Evolutionary conservation across 345 rosid genomes (phyloP), one percentile per base, ranked within the genome.

Genomic region (Camelina laxa): DNA sequence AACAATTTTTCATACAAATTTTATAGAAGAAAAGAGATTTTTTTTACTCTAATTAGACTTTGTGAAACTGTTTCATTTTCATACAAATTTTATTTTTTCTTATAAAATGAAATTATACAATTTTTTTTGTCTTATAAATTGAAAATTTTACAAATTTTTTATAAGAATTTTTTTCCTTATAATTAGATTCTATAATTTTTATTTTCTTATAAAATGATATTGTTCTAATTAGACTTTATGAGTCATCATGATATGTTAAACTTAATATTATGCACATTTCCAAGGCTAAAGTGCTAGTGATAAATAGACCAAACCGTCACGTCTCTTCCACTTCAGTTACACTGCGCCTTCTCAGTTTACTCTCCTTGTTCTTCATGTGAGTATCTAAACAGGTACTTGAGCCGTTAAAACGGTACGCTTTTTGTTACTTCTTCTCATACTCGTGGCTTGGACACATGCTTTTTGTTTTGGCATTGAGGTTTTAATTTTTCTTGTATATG

Each of bases 271-370:
- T 6, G 33, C 58, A 22, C 58, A 20, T 53, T 53, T 53, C 33
- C 33, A 53, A 53, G 58, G 22, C 33, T 5, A 53, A 53, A 53
- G n/a, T 11, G n/a, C n/a, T 11, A 53, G 16, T 53, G 31, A 53
- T 50, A 50, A 50, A 50, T 1, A 22, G 58, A 53, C 58, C 16
- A 16, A 22, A 13, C 58, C 8, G 33, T 22, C 58, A 22, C 33
- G 58, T 53, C 9, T 53, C 33, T 22, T 53, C n/a, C 33, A 53
- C n/a, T 53, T 53, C 33, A 53, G 58, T 53, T 53, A 22, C 58
- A 53, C 58, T 22, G 58, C 33, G 33, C 8, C 58, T 5, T 53
- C 22, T 53, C 15, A 53, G 33, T 50, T 19, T 19, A 13, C 24
- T 19, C 14, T 47, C 36, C 19, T 27, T 27, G 19, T 27, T 3